Percentiles rank a stretch among this genome's conserved stretches.
These are phyloP conservation scores for Trichoderma hamatum DNA, from an alignment of 2,329 filamentous ascomycete genomes.

Conservation along the genomic window DNA sequence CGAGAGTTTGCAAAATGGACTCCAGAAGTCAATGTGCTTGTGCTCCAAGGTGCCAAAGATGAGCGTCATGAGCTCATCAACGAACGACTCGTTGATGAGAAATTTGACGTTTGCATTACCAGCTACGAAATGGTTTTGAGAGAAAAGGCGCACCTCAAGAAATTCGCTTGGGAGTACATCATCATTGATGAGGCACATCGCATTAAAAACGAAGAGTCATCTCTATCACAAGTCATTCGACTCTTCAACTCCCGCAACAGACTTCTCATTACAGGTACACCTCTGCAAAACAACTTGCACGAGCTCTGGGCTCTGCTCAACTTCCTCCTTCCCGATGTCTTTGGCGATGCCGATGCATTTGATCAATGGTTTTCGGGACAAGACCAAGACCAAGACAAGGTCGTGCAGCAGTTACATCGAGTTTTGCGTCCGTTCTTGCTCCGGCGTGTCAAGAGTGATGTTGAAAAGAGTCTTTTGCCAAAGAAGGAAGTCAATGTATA, in stretches of 20 bases:
- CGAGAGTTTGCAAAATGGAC: conserved; percentile 94
- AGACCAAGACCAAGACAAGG: conserved; percentile 87
- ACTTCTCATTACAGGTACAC: conserved; percentile 93
- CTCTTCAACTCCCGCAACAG: conserved; percentile 95
- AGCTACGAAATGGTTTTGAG: conserved; percentile 99
- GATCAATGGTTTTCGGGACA: conserved; percentile 97
- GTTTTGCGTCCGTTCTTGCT: conserved; percentile 92
- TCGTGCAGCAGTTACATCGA: conserved; percentile 92
- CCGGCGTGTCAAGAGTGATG: conserved; percentile 93
- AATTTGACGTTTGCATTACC: conserved; percentile 97
- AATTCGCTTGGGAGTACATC: conserved; percentile 99
- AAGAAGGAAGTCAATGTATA: conserved; percentile 98
- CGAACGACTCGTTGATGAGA: conserved; percentile 86
- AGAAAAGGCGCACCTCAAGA: conserved; percentile 92
- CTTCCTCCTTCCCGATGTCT: conserved; percentile 96
- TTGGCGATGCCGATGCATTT: conserved; percentile 94
- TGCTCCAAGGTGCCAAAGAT: conserved; percentile 93
- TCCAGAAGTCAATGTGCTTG: conserved; percentile 89
- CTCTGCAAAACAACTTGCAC: conserved; percentile 96
- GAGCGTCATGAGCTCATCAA: conserved; percentile 87
- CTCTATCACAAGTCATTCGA: conserved; percentile 92
- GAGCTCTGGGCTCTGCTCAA: conserved; percentile 97
- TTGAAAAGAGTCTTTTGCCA: conserved; percentile 94
- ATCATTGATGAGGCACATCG: conserved; percentile 97
- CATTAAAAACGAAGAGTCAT: conserved; percentile 99